Conservation (phyloP, 352 stramenopile genomes). For the Phytophthora quininea region DNA sequence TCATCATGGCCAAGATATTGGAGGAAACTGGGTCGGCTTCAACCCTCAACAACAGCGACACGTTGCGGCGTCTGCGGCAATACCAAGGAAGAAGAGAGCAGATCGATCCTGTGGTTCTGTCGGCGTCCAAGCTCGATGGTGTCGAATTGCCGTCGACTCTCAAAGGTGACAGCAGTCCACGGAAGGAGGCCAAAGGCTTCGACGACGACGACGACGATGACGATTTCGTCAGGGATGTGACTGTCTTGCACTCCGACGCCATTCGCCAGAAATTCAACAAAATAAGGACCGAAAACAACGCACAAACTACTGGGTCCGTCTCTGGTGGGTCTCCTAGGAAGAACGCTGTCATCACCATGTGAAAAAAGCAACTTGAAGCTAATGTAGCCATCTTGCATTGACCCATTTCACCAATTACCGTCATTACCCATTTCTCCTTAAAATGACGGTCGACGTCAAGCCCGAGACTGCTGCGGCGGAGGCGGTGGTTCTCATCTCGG, state of each 20-base stretch:
- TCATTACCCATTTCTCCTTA: background rate
- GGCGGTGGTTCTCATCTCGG: slow-evolving; percentile 57
- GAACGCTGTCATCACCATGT: slow-evolving; percentile 24
- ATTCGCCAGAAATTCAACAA: slow-evolving; percentile 29
- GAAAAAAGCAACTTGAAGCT: slow-evolving; percentile 15
- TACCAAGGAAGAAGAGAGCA: slow-evolving; percentile 47
- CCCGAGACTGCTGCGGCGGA: slow-evolving; percentile 16
- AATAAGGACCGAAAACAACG: background rate
- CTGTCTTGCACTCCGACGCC: slow-evolving; percentile 36
- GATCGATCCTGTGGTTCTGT: slow-evolving; percentile 7
- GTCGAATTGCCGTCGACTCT: slow-evolving; percentile 37
- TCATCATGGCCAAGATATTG: slow-evolving; percentile 63
- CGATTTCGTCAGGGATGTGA: slow-evolving; percentile 12
- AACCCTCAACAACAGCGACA: slow-evolving; percentile 46
- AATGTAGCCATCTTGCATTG: background rate
- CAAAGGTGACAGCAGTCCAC: slow-evolving; percentile 10
- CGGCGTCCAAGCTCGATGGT: background rate
- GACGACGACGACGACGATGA: slow-evolving; percentile 30
- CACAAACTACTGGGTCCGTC: background rate
- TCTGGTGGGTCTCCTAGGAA: slow-evolving; percentile 32
- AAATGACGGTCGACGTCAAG: slow-evolving; percentile 34
- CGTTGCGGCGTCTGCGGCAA: slow-evolving; percentile 46
- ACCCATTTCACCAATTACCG: no score
- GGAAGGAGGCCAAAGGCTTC: slow-evolving; percentile 20
- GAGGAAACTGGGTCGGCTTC: slow-evolving; percentile 40